These are phyloP conservation scores for Davidsoniella neocaledoniae DNA, from an alignment of 2,329 filamentous ascomycete species.

Conservation along the genomic window DNA sequence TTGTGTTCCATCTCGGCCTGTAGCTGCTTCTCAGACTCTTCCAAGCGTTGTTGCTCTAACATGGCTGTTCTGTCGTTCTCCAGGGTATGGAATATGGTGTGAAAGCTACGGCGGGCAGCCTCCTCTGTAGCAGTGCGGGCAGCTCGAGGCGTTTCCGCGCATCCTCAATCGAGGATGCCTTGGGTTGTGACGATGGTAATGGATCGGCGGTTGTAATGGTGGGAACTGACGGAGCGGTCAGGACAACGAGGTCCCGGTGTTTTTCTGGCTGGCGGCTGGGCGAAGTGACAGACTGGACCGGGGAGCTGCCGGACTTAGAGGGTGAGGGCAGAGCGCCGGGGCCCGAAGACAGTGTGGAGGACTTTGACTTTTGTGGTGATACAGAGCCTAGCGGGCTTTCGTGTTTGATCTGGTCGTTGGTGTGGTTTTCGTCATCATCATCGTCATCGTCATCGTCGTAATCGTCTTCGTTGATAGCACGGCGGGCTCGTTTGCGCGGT, in stretches of 20 bases:
- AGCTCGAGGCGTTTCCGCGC: slow-evolving; percentile 86
- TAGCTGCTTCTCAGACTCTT: slow-evolving; percentile 89
- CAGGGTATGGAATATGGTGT: slow-evolving; percentile 85
- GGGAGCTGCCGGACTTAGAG: slow-evolving; percentile 52
- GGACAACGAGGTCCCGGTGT: slow-evolving; percentile 11
- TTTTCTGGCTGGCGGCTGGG: slow-evolving; percentile 22
- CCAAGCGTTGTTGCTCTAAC: slow-evolving; percentile 91
- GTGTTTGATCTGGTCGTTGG: background rate
- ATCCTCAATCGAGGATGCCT: slow-evolving; percentile 62
- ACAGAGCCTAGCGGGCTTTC: slow-evolving; percentile 21
- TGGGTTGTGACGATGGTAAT: slow-evolving; percentile 24
- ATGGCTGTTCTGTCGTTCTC: slow-evolving; percentile 93
- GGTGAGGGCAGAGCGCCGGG: slow-evolving; percentile 47
- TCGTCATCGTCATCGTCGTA: slow-evolving; percentile 76
- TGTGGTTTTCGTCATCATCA: slow-evolving; percentile 37
- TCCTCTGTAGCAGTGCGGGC: slow-evolving; percentile 83
- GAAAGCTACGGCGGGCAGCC: slow-evolving; percentile 74
- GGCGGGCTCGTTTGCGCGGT: slow-evolving; percentile 56
- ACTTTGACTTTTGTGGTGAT: slow-evolving; percentile 33
- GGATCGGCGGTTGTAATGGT: slow-evolving; percentile 26
- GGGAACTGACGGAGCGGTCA: slow-evolving; percentile 14
- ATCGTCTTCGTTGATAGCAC: slow-evolving; percentile 69
- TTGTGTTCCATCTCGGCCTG: slow-evolving; percentile 82
- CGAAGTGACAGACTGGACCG: slow-evolving; percentile 43
- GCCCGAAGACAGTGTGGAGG: slow-evolving; percentile 28